These are phyloP conservation scores for Lachancea sp. DNA, from an alignment of 805 yeast genomes.

Conservation along the genomic window DNA sequence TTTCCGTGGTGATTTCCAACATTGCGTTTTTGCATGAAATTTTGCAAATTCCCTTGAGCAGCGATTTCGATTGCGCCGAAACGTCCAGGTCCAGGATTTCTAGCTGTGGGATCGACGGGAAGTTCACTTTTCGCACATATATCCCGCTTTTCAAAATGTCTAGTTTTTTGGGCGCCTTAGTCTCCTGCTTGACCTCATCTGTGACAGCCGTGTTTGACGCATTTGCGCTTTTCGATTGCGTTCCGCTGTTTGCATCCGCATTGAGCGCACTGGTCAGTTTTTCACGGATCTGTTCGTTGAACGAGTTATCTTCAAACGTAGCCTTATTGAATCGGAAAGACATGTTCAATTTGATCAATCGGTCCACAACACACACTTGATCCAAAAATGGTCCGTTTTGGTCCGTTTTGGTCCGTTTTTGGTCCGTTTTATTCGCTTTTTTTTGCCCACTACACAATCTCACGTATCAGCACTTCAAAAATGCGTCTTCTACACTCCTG, in stretches of 20 bases:
- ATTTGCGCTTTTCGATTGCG: slow-evolving; percentile 1
- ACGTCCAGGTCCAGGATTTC: slow-evolving; percentile 32
- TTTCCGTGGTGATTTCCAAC: slow-evolving; percentile 30
- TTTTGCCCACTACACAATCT: neutral
- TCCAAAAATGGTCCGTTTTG: neutral
- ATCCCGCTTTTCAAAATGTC: slow-evolving; percentile 29
- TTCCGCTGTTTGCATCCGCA: slow-evolving; percentile 9
- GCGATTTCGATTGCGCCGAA: slow-evolving; percentile 28
- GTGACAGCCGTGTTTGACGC: slow-evolving; percentile 4
- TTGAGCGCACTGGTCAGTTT: slow-evolving; percentile 25
- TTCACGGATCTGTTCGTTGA: slow-evolving; percentile 26
- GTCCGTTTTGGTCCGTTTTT: neutral
- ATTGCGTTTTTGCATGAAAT: slow-evolving; percentile 29
- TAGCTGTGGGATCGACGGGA: slow-evolving; percentile 27
- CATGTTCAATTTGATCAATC: slow-evolving; percentile 15
- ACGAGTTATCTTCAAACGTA: slow-evolving; percentile 27
- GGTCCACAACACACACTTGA: too few species aligned
- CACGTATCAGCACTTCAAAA: neutral
- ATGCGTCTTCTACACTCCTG: neutral
- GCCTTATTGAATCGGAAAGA: slow-evolving; percentile 28
- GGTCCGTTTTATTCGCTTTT: neutral
- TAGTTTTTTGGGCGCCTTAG: slow-evolving; percentile 15
- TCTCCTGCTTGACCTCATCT: slow-evolving; percentile 9
- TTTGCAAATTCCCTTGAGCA: slow-evolving; percentile 32
- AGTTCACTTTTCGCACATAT: slow-evolving; percentile 26